Evolutionary conservation across 2,329 filamentous ascomycete genomes (phyloP), one percentile per base, ranked within the genome.

Genomic region (Alternaria sp.): DNA sequence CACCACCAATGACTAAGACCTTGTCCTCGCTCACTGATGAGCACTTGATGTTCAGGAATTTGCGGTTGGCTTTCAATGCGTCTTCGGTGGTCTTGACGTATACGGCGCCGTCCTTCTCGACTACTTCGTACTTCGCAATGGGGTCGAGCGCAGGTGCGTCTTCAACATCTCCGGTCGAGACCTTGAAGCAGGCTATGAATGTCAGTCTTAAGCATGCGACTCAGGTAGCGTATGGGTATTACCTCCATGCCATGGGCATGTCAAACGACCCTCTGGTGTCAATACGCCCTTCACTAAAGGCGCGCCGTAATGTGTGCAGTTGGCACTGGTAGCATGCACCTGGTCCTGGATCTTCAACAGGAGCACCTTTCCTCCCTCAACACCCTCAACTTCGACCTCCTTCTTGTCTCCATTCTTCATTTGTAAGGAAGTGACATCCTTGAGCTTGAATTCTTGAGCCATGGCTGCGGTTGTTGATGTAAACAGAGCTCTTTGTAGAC

Each of bases 161-260:
- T 82, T 99, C 96, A 63, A 98, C 92, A 73, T 99, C 96, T 57
- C 96, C 96, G 6, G 92, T 96, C 60, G 87, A 87, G 67, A 93
- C 89, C 67, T 93, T 96, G 83, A 97, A 99, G 84, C 96, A 99
- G 61, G 96, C 96, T 94, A 67, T 45, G 8, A 33, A 18, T 18
- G 54, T 72, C 45, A 75, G 66, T 46, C 15, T 15, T 20, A 2
- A 21, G 12, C n/a, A 9, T 20, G 21, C 20, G 26, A 23, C 15
- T 18, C 26, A 9, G 3, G 23, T 14, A 33, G 2, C 6, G 11
- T 10, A 14, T 20, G 6, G 15, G 25, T 59, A 49, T 6, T 63
- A 96, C 93, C 93, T 83, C 95, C 95, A 79, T 98, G 95, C 96
- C 96, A 98, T 4, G 95, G 94, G 79, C 96, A 99, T 7, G 93